These are phyloP conservation scores for Penicillium coprophilum DNA, from an alignment of 495 filamentous ascomycete species.

Conservation along the genomic window DNA sequence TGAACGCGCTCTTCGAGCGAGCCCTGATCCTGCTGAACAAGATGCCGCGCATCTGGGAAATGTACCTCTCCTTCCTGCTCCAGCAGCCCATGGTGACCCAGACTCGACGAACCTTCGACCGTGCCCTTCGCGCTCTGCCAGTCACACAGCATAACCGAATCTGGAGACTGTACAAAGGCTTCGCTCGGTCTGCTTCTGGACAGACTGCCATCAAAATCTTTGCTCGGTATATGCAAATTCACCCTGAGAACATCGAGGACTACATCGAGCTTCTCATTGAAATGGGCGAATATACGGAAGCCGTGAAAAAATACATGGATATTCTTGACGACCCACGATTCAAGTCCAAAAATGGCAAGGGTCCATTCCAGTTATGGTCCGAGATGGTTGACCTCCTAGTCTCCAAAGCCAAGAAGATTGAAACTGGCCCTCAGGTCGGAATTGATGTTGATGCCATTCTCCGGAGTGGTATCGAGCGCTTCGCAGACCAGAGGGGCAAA, in stretches of 20 bases:
- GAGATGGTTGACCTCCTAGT: constrained; percentile 99
- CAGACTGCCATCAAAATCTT: constrained; percentile 91
- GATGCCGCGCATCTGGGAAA: constrained; percentile 98
- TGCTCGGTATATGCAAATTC: constrained; percentile 96
- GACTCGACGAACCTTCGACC: constrained; percentile 89
- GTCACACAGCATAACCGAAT: constrained; percentile 97
- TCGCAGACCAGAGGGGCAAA: constrained; percentile 92
- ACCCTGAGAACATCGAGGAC: constrained; percentile 93
- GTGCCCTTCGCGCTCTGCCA: constrained; percentile 89
- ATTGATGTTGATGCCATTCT: constrained; percentile 95
- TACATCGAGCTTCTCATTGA: constrained; percentile 87
- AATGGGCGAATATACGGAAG: constrained; percentile 83
- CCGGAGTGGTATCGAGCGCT: constrained; percentile 87
- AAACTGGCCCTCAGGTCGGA: constrained; percentile 72
- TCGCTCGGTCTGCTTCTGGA: constrained; percentile 90
- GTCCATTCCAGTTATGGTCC: constrained; percentile 94
- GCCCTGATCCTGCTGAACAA: constrained; percentile 95
- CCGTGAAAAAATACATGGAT: constrained; percentile 89
- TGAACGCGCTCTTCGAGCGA: constrained; percentile 93
- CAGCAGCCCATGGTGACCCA: constrained; percentile 90
- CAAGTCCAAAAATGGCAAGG: constrained; percentile 88
- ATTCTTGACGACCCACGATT: constrained; percentile 91
- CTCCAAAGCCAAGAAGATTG: constrained; percentile 80
- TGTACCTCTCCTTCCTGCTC: constrained; percentile 90
- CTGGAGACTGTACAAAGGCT: constrained; percentile 88